These are phyloP conservation scores for Halocafeteria seosinensis DNA, from an alignment of 108 stramenopile genomes.

Conservation along the genomic window DNA sequence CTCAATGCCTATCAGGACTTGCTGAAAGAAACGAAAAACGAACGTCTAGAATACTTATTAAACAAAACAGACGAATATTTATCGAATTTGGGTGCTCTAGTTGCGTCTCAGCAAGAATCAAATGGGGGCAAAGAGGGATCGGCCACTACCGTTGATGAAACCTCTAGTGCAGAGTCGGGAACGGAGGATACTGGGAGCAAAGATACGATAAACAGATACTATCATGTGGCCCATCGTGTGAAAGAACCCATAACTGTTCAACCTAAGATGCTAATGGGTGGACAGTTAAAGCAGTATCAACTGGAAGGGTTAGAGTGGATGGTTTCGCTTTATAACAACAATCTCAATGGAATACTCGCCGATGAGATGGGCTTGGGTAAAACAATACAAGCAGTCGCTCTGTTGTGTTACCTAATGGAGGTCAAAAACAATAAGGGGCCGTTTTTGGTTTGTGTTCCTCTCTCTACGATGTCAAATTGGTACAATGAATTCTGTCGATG, in stretches of 20 bases:
- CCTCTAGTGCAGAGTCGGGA: background rate
- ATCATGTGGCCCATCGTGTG: background rate
- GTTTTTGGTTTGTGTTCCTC: slow-evolving; percentile 78
- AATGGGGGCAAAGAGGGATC: background rate
- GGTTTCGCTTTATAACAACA: slow-evolving; percentile 83
- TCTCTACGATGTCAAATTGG: slow-evolving; percentile 97
- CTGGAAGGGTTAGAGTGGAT: slow-evolving; percentile 61
- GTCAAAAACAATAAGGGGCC: slow-evolving; percentile 61
- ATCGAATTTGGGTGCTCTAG: background rate
- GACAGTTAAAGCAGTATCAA: slow-evolving; percentile 42
- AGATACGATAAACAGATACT: background rate
- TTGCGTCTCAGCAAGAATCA: background rate
- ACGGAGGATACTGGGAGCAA: background rate
- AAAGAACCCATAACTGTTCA: slow-evolving; percentile 4
- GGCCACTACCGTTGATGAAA: background rate
- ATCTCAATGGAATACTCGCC: slow-evolving; percentile 86
- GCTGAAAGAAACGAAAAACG: background rate
- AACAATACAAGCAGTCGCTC: slow-evolving; percentile 63
- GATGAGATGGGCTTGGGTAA: slow-evolving; percentile 94
- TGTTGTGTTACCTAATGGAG: slow-evolving; percentile 73
- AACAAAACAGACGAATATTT: background rate
- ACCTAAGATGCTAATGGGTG: slow-evolving; percentile 21
- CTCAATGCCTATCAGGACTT: background rate
- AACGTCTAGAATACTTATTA: background rate
- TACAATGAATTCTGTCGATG: slow-evolving; percentile 74